phyloP scores from a whole-genome alignment of 768 basidiomycete genomes.

The Russula brevipes region DNA sequence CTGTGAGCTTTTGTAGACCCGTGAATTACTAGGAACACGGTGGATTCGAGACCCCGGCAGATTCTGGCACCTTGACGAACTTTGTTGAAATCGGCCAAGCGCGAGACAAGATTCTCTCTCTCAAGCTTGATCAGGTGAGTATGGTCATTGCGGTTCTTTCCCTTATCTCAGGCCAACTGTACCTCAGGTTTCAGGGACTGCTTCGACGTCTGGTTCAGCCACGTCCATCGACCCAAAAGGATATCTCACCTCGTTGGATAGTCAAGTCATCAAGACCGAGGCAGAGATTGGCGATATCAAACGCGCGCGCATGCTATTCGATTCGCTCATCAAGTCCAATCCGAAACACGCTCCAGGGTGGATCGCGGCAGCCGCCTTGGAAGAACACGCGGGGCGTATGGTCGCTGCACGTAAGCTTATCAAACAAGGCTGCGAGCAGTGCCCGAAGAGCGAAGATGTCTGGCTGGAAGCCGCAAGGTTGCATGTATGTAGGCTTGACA shows the following conservation, averaged over 20 bases:
- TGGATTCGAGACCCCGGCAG: conserved; percentile 79
- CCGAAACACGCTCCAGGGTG: conserved; percentile 97
- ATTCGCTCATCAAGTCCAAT: conserved; percentile 94
- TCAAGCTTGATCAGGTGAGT: conserved; percentile 86
- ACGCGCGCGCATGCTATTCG: conserved; percentile 91
- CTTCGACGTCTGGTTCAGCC: conserved; percentile 64
- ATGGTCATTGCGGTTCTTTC: not conserved
- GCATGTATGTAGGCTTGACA: conserved; percentile 53
- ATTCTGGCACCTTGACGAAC: conserved; percentile 78
- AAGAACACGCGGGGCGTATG: conserved; percentile 96
- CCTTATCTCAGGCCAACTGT: not conserved
- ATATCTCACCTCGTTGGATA: conserved; percentile 94
- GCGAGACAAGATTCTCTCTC: conserved; percentile 85
- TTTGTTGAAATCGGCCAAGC: conserved; percentile 97
- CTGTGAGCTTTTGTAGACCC: conserved; percentile 12
- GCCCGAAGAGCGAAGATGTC: conserved; percentile 93
- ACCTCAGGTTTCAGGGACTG: conserved; percentile 63
- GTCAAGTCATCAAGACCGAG: conserved; percentile 83
- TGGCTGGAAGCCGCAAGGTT: conserved; percentile 97
- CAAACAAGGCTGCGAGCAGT: conserved; percentile 90
- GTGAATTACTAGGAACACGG: conserved; percentile 39
- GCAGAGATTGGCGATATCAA: conserved; percentile 99
- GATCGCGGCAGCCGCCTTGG: conserved; percentile 95
- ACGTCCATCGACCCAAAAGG: conserved; percentile 95
- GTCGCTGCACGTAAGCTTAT: conserved; percentile 91